Percentiles rank a stretch among this genome's conserved stretches.
Conservation (phyloP, 768 basidiomycete genomes). For the Leccinum subgranulosum region DNA sequence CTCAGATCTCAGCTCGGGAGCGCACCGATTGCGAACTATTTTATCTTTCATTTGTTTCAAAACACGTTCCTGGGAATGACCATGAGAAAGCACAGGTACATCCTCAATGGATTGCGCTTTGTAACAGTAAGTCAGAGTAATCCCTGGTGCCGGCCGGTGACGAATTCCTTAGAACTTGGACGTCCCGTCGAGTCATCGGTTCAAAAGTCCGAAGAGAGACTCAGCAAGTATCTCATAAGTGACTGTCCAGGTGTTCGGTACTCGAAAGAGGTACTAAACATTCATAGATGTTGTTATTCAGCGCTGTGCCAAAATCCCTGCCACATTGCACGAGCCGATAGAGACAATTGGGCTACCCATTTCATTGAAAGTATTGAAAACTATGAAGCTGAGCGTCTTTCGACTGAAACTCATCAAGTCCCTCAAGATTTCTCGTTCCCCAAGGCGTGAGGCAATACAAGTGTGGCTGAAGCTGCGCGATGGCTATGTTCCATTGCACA, state of each 20-base stretch:
- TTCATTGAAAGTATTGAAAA: slow-evolving; percentile 57
- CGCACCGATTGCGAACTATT: slow-evolving; percentile 80
- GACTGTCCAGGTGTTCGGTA: slow-evolving; percentile 12
- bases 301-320: slow-evolving; percentile 17
- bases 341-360: slow-evolving; percentile 19
- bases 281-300: slow-evolving; percentile 32
- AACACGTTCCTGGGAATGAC: slow-evolving; percentile 38
- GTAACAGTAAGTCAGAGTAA: slow-evolving; percentile 45
- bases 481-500: slow-evolving; percentile 46
- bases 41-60: slow-evolving; percentile 67
- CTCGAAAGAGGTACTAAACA: slow-evolving; percentile 4
- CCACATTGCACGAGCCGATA: slow-evolving; percentile 18
- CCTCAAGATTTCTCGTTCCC: slow-evolving; percentile 28
- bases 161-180: slow-evolving; percentile 50
- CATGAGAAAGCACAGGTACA: slow-evolving; percentile 48
- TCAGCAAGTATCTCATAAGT: slow-evolving; percentile 64
- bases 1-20: slow-evolving; percentile 66
- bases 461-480: slow-evolving; percentile 60
- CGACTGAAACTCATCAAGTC: slow-evolving; percentile 62
- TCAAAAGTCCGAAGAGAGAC: slow-evolving; percentile 42
- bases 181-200: slow-evolving; percentile 38
- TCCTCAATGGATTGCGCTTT: slow-evolving; percentile 64
- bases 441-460: slow-evolving; percentile 32
- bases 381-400: slow-evolving; percentile 64
- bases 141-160: not conserved